A percentile compares a stretch with the other conserved stretches of the same genome.
phyloP scores from a whole-genome alignment of 2,329 filamentous ascomycete species.

The Fusarium sp. region DNA sequence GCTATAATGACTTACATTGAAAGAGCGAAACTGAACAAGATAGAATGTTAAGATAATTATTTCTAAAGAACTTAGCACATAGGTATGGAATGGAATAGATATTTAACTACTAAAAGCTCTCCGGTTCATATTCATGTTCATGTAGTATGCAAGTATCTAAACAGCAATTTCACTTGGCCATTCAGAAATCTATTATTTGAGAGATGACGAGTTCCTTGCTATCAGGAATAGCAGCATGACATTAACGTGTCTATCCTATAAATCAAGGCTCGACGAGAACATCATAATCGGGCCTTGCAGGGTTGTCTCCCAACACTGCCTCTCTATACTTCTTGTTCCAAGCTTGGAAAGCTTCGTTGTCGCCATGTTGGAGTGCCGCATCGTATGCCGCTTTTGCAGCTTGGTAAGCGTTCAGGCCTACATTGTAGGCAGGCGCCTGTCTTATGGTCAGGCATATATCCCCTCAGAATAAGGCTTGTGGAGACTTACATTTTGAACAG shows the following conservation, averaged over 20 bases:
- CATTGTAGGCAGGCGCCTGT: neutral
- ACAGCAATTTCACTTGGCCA: neutral
- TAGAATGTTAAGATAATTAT: no score
- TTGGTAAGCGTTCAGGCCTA: accelerated
- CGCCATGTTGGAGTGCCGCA: neutral
- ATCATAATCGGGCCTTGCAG: accelerated
- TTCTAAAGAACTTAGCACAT: no score
- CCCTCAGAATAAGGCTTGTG: accelerated
- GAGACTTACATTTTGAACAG: accelerated
- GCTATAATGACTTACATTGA: no score
- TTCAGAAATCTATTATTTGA: neutral
- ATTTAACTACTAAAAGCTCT: no score
- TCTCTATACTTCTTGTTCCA: neutral
- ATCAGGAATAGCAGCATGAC: accelerated
- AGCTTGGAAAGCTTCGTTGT: neutral
- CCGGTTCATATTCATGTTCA: no score
- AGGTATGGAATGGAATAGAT: no score
- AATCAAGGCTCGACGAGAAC: neutral
- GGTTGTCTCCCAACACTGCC: neutral
- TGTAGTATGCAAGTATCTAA: neutral
- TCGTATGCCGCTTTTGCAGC: neutral
- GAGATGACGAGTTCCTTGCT: accelerated
- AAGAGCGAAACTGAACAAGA: no score
- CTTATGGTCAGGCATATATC: accelerated
- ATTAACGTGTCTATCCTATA: accelerated